Evolutionary conservation across 139 green algal genomes (phyloP).

Genomic region (Picochlorum costavermella): DNA sequence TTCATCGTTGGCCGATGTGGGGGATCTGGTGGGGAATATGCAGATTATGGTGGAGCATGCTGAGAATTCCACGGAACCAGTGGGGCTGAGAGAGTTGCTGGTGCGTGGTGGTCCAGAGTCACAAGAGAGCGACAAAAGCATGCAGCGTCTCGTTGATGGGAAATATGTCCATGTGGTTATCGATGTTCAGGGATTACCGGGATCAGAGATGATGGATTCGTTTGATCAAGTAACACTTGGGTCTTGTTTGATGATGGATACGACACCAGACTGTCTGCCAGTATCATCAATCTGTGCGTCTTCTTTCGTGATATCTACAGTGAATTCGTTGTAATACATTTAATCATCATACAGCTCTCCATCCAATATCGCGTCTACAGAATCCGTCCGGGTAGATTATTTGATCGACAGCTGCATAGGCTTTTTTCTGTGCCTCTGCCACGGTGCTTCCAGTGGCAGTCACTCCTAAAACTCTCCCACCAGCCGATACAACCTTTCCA

Average conservation of each 20-base stretch:
- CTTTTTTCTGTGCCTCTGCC: conserved; percentile 56
- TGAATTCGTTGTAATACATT: neutral
- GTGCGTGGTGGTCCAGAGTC: too few relatives aligned
- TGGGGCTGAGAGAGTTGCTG: too few relatives aligned
- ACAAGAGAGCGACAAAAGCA: too few relatives aligned
- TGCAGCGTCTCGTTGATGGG: too few relatives aligned
- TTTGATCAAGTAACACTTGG: conserved; percentile 3
- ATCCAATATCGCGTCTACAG: conserved; percentile 82
- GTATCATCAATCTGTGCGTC: neutral
- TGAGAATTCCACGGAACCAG: too few relatives aligned
- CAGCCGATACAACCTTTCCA: conserved; percentile 38
- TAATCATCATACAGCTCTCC: conserved; percentile 51
- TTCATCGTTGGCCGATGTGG: too few relatives aligned
- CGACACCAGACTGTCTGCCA: neutral
- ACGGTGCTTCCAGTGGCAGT: conserved; percentile 62
- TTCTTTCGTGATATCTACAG: neutral
- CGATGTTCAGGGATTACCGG: too few relatives aligned
- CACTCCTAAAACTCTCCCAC: conserved; percentile 75
- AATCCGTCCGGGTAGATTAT: conserved; percentile 77
- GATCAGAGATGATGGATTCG: neutral
- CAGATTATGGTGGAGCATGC: too few relatives aligned
- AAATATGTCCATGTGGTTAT: too few relatives aligned
- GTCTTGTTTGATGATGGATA: neutral
- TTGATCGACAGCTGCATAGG: conserved; percentile 69
- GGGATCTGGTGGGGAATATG: too few relatives aligned